A percentile compares a stretch with the other conserved stretches of the same genome.
Conservation (phyloP, 352 stramenopile species). For the Phytophthora sansomeana region DNA sequence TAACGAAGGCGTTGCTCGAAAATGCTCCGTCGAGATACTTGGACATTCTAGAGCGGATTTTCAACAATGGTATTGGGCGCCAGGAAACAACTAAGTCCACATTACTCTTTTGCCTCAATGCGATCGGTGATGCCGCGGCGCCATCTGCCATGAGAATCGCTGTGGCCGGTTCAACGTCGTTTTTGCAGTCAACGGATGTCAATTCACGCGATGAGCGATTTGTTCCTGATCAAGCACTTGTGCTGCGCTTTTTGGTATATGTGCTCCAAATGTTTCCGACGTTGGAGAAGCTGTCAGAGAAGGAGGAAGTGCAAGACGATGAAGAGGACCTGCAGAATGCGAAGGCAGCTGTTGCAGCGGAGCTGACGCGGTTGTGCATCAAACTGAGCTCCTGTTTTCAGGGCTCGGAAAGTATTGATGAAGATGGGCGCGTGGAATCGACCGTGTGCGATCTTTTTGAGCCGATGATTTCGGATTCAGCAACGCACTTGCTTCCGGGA, state of each 20-base stretch:
- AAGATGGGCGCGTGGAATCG: constrained; percentile 23
- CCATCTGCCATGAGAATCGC: constrained; percentile 48
- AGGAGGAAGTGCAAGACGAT: constrained; percentile 76
- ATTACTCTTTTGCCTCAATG: constrained; percentile 63
- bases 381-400: constrained; percentile 54
- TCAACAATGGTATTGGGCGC: constrained; percentile 53
- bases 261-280: constrained; percentile 64
- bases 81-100: constrained; percentile 64
- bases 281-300: constrained; percentile 59
- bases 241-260: constrained; percentile 70
- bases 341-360: constrained; percentile 54
- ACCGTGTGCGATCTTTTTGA: constrained; percentile 44
- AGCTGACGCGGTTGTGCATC: constrained; percentile 62
- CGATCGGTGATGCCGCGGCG: constrained; percentile 50
- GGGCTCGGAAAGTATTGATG: constrained; percentile 18
- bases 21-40: constrained; percentile 53
- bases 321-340: constrained; percentile 63
- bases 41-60: constrained; percentile 67
- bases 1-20: constrained; percentile 56
- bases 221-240: constrained; percentile 47
- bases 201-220: constrained; percentile 28
- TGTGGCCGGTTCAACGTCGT: constrained; percentile 16
- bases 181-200: constrained; percentile 2
- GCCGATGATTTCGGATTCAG: constrained; percentile 26
- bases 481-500: constrained; percentile 36